A percentile compares a stretch with the other conserved stretches of the same genome.
These are phyloP conservation scores for Oemleria cerasiformis DNA, from an alignment of 306 rosid species.

Conservation along the genomic window DNA sequence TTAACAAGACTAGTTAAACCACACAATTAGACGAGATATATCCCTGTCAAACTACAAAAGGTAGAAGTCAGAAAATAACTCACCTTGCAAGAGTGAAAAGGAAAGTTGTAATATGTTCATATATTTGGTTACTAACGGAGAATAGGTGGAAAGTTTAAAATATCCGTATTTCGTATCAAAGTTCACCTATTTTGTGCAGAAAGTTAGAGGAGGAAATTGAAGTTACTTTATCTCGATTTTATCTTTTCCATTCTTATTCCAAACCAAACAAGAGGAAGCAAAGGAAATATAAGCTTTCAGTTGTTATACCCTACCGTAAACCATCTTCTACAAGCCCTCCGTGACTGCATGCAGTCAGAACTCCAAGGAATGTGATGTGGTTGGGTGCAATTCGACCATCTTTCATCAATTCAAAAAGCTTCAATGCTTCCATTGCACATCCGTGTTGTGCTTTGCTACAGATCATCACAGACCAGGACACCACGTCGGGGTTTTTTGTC, in stretches of 20 bases:
- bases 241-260: not conserved
- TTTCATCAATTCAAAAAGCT: constrained; percentile 44
- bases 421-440: constrained; percentile 43
- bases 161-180: not conserved
- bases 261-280: not conserved
- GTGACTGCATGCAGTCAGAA: constrained; percentile 63
- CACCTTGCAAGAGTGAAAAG: not conserved
- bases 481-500: constrained; percentile 43
- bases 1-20: not conserved
- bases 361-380: constrained; percentile 45
- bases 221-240: not conserved
- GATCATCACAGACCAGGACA: constrained; percentile 62
- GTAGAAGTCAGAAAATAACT: not conserved
- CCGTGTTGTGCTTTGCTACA: constrained; percentile 56
- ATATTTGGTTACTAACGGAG: not conserved
- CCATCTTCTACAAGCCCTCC: constrained; percentile 60
- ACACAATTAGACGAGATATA: too few species aligned
- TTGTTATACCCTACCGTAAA: constrained; percentile 13
- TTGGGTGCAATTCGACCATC: constrained; percentile 44
- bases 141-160: not conserved
- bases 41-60: not conserved
- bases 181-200: not conserved
- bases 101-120: not conserved
- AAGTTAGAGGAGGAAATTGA: not conserved
- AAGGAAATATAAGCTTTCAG: not conserved